Evolutionary conservation across 2,329 filamentous ascomycete species (phyloP), one percentile per base, ranked within the genome.

Genomic region (Aureobasidium sp.): DNA sequence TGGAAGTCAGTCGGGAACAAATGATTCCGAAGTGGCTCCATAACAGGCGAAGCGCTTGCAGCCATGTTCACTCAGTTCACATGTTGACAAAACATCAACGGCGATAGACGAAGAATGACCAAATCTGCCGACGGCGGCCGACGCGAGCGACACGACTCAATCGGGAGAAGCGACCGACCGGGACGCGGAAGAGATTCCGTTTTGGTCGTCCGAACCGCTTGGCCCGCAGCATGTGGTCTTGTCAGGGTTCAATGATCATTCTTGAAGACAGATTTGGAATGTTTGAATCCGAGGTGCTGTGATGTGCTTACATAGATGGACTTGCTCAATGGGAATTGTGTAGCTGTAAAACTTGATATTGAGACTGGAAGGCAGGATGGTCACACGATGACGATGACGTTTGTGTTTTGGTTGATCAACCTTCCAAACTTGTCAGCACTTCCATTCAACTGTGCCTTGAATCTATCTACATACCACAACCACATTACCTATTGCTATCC

Each of bases 161-260:
- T 45, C 19, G 41, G 41, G 41, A 45, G 41, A 45, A 45, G 41
- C 41, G 41, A 45, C 41, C 24, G 17, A 14, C 41, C 27, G 27
- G 41, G 22, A 24, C n/a, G 12, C 6, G 12, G 19, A n/a, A n/a
- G n/a, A n/a, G n/a, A n/a, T n/a, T n/a, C n/a, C n/a, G n/a, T n/a
- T n/a, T n/a, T n/a, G n/a, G n/a, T n/a, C n/a, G 17, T 19, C 41
- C 27, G 14, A 27, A 27, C 29, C 25, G 21, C 41, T 44, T 44
- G 16, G 29, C 41, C 32, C 27, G 7, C 32, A 32, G 27, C 4
- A 34, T 45, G 41, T n/a, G 24, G 32, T 45, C 24, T 27, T 45
- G 41, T 45, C 41, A 34, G 41, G 27, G 17, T 45, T 45, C 19
- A 24, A 24, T n/a, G n/a, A n/a, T n/a, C n/a, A n/a, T n/a, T n/a